A percentile compares a stretch with the other conserved stretches of the same genome.
phyloP scores from a whole-genome alignment of 176 grass and related monocot genomes.

The Zea luxurians region DNA sequence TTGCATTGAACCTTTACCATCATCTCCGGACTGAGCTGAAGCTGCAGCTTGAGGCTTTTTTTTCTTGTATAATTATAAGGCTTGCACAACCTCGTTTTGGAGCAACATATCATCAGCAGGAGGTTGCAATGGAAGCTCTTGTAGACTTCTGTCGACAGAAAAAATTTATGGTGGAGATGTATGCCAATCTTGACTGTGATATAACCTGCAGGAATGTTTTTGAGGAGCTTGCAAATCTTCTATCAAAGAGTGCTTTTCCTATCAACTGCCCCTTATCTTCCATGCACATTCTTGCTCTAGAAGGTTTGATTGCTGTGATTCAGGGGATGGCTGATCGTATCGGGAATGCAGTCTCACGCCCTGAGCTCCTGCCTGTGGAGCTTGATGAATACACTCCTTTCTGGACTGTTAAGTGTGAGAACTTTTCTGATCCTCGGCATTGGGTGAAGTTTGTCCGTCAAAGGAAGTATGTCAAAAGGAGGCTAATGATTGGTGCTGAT shows the following conservation, averaged over 20 bases:
- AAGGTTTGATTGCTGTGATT: conserved; percentile 95
- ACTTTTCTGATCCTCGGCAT: conserved; percentile 75
- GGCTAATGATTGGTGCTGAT: conserved; percentile 94
- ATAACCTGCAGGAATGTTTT: conserved; percentile 96
- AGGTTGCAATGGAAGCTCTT: conserved; percentile 95
- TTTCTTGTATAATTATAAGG: conserved; percentile 92
- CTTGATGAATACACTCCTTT: conserved; percentile 88
- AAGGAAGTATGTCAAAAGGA: conserved; percentile 92
- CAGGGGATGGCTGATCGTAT: conserved; percentile 84
- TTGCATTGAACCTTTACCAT: conserved; percentile 93
- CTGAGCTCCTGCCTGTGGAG: conserved; percentile 64
- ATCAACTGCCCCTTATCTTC: conserved; percentile 91
- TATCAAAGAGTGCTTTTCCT: conserved; percentile 97
- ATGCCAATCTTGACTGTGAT: conserved; percentile 96
- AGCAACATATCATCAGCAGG: conserved; percentile 87
- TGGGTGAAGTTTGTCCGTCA: conserved; percentile 95
- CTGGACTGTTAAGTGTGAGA: conserved; percentile 87
- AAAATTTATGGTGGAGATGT: conserved; percentile 97
- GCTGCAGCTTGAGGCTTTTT: conserved; percentile 95
- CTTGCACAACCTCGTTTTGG: conserved; percentile 89
- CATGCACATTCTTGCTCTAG: conserved; percentile 88
- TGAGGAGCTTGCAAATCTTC: conserved; percentile 89
- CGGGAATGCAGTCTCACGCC: conserved; percentile 54
- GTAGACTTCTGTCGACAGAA: conserved; percentile 90
- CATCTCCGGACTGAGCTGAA: conserved; percentile 86